Evolutionary conservation across 2,329 filamentous ascomycete genomes (phyloP), one percentile per base, ranked within the genome.

Genomic region (Tolypocladium pustulatum): DNA sequence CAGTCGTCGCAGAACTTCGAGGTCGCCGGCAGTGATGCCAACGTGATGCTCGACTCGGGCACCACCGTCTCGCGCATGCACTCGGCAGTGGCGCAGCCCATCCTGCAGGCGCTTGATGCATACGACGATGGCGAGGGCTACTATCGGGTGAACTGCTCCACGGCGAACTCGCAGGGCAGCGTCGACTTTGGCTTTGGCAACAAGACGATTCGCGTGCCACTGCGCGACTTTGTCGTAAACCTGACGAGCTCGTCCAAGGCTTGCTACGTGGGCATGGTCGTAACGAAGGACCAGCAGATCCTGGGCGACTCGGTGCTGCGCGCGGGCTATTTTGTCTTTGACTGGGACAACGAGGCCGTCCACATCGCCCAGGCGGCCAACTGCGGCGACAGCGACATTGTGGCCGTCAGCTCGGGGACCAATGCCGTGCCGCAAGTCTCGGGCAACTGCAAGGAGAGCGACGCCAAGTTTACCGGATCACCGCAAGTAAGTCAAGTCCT

Each of bases 31-130:
- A 59, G 66, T 8, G 75, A 78, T 30, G 64, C 71, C 12, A 74
- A 72, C 54, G 75, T 79, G 27, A 73, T 80, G 66, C 72, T 83
- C 56, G 81, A 84, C 69, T 79, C 77, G 2, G 81, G 81, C 56
- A 78, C 78, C 1, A 81, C 80, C 0, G 66, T 82, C 15, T 75
- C 71, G 4, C 72, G 76, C 25, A 73, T 83, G 41, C 79, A 79
- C 22, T 62, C 70, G 12, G 49, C 67, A 1, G 67, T 80, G 9
- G 77, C 78, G n/a, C 59, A 64, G 6, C 72, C 73, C 2, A 71
- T 83, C 4, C 73, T 78, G 1, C 62, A 70, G 4, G 69, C 70
- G n/a, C 75, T 83, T 37, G 70, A 72, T 12, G 78, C 75, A 0
- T 40, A 65, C 36, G 67, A 72, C 22, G 73, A 76, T 56, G 69